These are phyloP conservation scores for Xylaria scruposa DNA, from an alignment of 495 filamentous ascomycete genomes.

Conservation along the genomic window DNA sequence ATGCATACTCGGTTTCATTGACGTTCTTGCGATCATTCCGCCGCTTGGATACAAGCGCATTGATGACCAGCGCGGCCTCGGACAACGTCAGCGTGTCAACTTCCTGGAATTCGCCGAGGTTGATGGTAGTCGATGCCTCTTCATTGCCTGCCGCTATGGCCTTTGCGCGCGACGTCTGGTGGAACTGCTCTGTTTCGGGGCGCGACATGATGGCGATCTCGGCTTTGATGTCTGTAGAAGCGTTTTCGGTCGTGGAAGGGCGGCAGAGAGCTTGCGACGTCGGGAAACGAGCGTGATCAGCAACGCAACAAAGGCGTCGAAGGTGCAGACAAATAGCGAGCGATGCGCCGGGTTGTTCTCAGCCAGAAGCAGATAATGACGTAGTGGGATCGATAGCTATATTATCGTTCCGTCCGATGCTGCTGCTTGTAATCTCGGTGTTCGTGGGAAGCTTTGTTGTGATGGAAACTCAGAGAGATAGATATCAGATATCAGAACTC, in stretches of 20 bases:
- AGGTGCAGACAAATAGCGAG: not conserved
- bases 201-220: slow-evolving; percentile 32
- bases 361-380: not conserved
- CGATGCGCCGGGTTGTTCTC: slow-evolving; percentile 23
- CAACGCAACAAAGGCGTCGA: slow-evolving; percentile 1
- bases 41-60: slow-evolving; percentile 81
- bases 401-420: not conserved
- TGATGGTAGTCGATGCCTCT: slow-evolving; percentile 80
- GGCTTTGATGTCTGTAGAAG: not conserved
- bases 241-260: not conserved
- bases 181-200: slow-evolving; percentile 31
- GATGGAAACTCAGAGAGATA: not conserved
- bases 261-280: slow-evolving; percentile 7
- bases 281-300: slow-evolving; percentile 16
- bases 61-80: slow-evolving; percentile 90
- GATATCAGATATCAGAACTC: slow-evolving; percentile 8
- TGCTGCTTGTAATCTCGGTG: not conserved
- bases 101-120: slow-evolving; percentile 89
- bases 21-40: slow-evolving; percentile 66
- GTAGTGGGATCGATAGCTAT: not conserved
- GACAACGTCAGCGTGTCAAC: slow-evolving; percentile 87
- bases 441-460: slow-evolving; percentile 3
- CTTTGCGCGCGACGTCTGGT: slow-evolving; percentile 73
- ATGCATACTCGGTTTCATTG: slow-evolving; percentile 68
- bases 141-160: slow-evolving; percentile 79